Evolutionary conservation across 129 eudicot species (phyloP).

Genomic region (Pittosporum tobira): DNA sequence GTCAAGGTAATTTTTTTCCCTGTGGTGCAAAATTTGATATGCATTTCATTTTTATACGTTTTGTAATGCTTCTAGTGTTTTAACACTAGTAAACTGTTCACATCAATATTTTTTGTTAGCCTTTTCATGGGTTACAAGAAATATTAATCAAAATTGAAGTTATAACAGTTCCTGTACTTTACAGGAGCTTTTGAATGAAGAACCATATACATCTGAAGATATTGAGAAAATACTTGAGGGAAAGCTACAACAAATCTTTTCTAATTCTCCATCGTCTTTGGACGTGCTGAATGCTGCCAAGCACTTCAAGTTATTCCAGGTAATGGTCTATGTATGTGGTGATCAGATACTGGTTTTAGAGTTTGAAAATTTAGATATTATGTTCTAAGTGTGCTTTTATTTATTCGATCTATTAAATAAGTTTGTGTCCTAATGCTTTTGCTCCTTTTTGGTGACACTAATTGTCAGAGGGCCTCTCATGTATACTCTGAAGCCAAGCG

Average conservation of each 20-base stretch:
- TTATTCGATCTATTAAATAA: too few species aligned
- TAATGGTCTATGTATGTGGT: not conserved
- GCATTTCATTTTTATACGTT: not conserved
- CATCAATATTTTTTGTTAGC: not conserved
- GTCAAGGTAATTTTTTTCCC: conserved; percentile 47
- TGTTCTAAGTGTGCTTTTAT: not conserved
- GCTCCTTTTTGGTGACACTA: not conserved
- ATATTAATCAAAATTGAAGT: not conserved
- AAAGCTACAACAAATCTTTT: conserved; percentile 30
- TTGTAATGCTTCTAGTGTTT: not conserved
- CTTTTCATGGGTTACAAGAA: not conserved
- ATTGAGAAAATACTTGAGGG: conserved; percentile 35
- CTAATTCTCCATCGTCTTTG: conserved; percentile 47
- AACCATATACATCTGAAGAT: conserved; percentile 47
- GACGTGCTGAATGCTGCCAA: conserved; percentile 54
- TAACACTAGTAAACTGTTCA: not conserved
- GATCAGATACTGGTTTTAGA: not conserved
- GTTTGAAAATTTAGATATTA: not conserved
- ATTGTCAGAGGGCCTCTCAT: conserved; percentile 53
- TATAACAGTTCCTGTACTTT: not conserved
- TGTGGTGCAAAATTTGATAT: not conserved
- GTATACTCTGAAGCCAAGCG: conserved; percentile 73
- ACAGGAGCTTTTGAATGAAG: conserved; percentile 50
- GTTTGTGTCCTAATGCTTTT: not conserved
- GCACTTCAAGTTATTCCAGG: conserved; percentile 31